Evolutionary conservation across 169 alveolate genomes (phyloP).

Genomic region (Plasmodium billcollinsi): DNA sequence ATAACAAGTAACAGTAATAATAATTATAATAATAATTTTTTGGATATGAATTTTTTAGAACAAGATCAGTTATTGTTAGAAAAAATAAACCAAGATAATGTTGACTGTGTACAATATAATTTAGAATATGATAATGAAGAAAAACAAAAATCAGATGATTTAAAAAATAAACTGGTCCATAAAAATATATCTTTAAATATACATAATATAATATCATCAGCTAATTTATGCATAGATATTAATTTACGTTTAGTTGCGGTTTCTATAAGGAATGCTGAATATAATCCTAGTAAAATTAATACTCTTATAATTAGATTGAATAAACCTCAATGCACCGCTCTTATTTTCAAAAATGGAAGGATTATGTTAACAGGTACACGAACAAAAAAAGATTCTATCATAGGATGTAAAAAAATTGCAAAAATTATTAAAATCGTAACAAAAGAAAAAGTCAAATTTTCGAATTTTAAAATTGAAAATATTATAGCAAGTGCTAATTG

Average conservation of each 20-base stretch:
- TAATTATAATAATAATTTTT: background rate
- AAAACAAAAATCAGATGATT: conserved; percentile 1
- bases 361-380: conserved; percentile 98
- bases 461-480: conserved; percentile 96
- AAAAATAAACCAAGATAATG: background rate
- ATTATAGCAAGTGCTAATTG: conserved; percentile 98
- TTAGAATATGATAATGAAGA: background rate
- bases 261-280: conserved; percentile 97
- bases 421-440: conserved; percentile 94
- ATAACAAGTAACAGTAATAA: background rate
- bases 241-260: conserved; percentile 95
- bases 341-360: conserved; percentile 96
- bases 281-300: conserved; percentile 96
- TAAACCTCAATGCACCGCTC: conserved; percentile 97
- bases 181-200: conserved; percentile 88
- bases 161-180: conserved; percentile 59
- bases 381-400: conserved; percentile 92
- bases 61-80: background rate
- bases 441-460: conserved; percentile 87
- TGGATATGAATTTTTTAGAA: background rate
- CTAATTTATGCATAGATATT: conserved; percentile 90
- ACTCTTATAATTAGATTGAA: conserved; percentile 97
- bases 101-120: background rate
- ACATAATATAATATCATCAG: conserved; percentile 97
- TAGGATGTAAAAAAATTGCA: conserved; percentile 96